Base-by-base conservation (phyloP, 768 basidiomycete species). In the Auricularia heimuer region DNA sequence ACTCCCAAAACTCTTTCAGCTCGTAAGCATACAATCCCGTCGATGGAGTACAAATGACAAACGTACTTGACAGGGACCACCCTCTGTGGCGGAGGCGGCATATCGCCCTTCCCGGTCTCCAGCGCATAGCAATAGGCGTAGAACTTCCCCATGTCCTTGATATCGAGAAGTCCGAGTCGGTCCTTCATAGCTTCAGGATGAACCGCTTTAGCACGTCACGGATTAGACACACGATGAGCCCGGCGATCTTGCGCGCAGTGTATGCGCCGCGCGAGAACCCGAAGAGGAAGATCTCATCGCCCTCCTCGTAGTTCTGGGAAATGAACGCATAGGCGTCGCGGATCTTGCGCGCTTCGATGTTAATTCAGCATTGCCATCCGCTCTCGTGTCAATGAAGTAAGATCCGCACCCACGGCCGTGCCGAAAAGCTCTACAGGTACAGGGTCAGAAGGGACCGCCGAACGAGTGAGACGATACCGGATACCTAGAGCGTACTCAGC, bases 231-330 rank as follows among this genome's bases (percentile, higher is more conserved):
- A 60, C 42, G 56, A 70, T 62, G 62, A 70, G 61, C 3, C 65
- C 44, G 6, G 66, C 33, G 33, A 71, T 39, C 4, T 68, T 65
- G 33, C 70, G 66, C 7, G 60, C 63, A 54, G 65, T 63, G 62
- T 69, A 71, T 6, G 66, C 70, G 2, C 70, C 69, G 6, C 69
- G 65, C 3, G 69, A 69, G 58, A 69, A 69, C 4, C 69, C 67
- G 36, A 68, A 66, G 45, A 69, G 63, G 6, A 61, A 56, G 29
- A 71, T 63, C 63, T 68, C 44, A n/a, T 42, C 39, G 3, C 63
- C 69, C 3, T 35, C 24, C 2, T 65, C 60, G 36, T 63, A 69
- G 60, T 70, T 70, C 24, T 62, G 51, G 7, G 65, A 61, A 21
- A 70, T 35, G 56, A 66, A 70, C 18, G 61, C 63, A 51, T 70